phyloP scores from a whole-genome alignment of 805 yeast species.

The Zygosaccharomyces siamensis region DNA sequence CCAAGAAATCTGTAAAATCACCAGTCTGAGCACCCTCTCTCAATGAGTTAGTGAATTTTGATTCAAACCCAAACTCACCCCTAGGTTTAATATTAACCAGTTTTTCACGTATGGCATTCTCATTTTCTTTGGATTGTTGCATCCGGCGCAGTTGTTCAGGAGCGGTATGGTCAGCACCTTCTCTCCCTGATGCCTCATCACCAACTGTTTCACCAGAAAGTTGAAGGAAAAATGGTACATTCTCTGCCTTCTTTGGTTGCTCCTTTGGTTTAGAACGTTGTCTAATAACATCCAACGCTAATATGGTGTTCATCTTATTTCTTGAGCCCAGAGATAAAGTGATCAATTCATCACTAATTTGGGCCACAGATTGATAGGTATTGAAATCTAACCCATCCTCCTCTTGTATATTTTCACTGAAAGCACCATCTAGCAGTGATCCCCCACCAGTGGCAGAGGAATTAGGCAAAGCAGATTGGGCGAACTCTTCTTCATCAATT shows the following conservation, averaged over 20 bases:
- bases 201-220: constrained; percentile 64
- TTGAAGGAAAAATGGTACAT: constrained; percentile 76
- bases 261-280: constrained; percentile 86
- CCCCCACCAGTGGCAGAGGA: constrained; percentile 74
- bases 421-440: constrained; percentile 71
- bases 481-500: constrained; percentile 70
- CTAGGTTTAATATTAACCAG: constrained; percentile 26
- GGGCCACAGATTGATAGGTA: constrained; percentile 52
- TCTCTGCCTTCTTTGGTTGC: constrained; percentile 78
- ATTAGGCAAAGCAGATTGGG: constrained; percentile 60
- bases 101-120: constrained; percentile 29
- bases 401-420: constrained; percentile 41
- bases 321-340: constrained; percentile 79
- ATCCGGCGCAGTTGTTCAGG: constrained; percentile 15
- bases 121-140: constrained; percentile 17
- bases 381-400: constrained; percentile 29
- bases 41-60: constrained; percentile 62
- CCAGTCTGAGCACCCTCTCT: constrained; percentile 44
- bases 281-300: constrained; percentile 78
- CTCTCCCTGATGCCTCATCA: constrained; percentile 51
- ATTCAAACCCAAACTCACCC: constrained; percentile 52
- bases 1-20: constrained; percentile 49
- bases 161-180: constrained; percentile 31
- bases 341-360: constrained; percentile 55
- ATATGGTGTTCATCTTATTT: constrained; percentile 68